Conservation (phyloP, 2,329 filamentous ascomycete species). For the Aureobasidium sp. region DNA sequence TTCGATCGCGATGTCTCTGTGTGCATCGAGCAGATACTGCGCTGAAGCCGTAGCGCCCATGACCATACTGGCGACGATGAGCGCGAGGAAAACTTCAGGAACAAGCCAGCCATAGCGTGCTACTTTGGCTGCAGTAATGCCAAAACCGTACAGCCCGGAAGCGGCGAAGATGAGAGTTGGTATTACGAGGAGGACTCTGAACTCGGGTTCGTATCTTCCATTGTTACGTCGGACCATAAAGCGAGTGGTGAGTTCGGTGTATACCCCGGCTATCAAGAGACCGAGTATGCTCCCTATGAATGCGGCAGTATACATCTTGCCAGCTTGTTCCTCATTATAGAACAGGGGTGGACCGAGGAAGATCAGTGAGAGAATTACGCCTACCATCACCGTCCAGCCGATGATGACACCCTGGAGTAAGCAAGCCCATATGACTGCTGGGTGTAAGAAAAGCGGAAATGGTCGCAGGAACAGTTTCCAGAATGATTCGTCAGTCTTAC, state of each 20-base stretch:
- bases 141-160: slow-evolving; percentile 77
- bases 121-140: slow-evolving; percentile 57
- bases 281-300: slow-evolving; percentile 77
- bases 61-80: slow-evolving; percentile 85
- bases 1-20: slow-evolving; percentile 78
- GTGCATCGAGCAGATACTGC: slow-evolving; percentile 86
- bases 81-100: slow-evolving; percentile 72
- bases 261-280: slow-evolving; percentile 62
- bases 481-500: slow-evolving; percentile 71
- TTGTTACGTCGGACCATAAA: slow-evolving; percentile 64
- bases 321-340: slow-evolving; percentile 72
- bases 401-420: slow-evolving; percentile 85
- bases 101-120: slow-evolving; percentile 59
- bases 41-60: slow-evolving; percentile 79
- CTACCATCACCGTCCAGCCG: slow-evolving; percentile 92
- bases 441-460: slow-evolving; percentile 74
- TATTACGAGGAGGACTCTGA: slow-evolving; percentile 72
- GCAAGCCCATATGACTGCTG: slow-evolving; percentile 72
- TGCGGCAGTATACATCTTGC: slow-evolving; percentile 79
- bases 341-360: slow-evolving; percentile 74
- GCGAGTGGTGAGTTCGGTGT: slow-evolving; percentile 66
- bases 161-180: slow-evolving; percentile 73
- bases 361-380: slow-evolving; percentile 71
- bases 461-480: slow-evolving; percentile 59
- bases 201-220: slow-evolving; percentile 86